A percentile compares a stretch with the other conserved stretches of the same genome.
These are phyloP conservation scores for Cryphonectria naterciae DNA, from an alignment of 2,329 filamentous ascomycete species.

Conservation along the genomic window DNA sequence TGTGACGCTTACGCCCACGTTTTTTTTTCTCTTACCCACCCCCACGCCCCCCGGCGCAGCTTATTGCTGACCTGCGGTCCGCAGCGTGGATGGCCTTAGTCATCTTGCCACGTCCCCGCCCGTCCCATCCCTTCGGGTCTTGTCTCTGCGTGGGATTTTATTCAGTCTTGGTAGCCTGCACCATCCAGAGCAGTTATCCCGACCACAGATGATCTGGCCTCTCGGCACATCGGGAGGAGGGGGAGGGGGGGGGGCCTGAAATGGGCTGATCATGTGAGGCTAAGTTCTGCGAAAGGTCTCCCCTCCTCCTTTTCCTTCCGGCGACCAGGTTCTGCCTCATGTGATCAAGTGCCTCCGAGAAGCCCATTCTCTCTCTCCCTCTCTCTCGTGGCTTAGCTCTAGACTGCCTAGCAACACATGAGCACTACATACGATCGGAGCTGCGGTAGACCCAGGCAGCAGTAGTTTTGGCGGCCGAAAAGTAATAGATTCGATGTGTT, in stretches of 20 bases:
- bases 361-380: neutral
- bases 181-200: neutral
- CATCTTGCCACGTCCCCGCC: neutral
- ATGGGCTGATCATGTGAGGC: neutral
- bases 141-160: neutral
- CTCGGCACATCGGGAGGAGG: neutral
- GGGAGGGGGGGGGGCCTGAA: neutral
- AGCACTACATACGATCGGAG: neutral
- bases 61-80: conserved; percentile 19
- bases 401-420: neutral
- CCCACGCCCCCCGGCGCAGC: conserved; percentile 13
- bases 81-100: conserved; percentile 3
- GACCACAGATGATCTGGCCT: neutral
- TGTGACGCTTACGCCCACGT: conserved; percentile 24
- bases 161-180: neutral
- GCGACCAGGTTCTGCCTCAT: neutral
- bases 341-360: neutral
- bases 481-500: neutral
- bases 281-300: neutral
- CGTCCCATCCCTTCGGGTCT: conserved; percentile 3
- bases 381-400: neutral
- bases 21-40: conserved; percentile 18
- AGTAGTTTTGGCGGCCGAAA: neutral
- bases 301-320: neutral
- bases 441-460: neutral